Evolutionary conservation across 2,329 filamentous ascomycete genomes (phyloP).

Genomic region (Fulvia fulva): DNA sequence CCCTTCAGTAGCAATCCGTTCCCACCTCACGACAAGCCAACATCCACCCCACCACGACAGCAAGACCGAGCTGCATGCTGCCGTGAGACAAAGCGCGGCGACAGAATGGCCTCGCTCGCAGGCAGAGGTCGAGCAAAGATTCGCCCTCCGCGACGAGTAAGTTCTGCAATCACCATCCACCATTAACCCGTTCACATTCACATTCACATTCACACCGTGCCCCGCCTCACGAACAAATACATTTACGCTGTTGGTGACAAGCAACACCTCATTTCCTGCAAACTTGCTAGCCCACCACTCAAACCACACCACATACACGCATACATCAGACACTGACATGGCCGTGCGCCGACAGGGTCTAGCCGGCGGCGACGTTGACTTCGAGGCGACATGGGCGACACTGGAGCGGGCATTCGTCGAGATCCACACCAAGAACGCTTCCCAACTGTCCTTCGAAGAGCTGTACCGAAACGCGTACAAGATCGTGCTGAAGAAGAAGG

Average conservation of each 20-base stretch:
- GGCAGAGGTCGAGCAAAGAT: constrained; percentile 60
- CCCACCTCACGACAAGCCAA: not conserved
- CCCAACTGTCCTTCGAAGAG: constrained; percentile 86
- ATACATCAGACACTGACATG: constrained; percentile 4
- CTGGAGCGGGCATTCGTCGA: constrained; percentile 74
- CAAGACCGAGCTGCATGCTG: not conserved
- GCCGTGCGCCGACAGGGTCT: constrained; percentile 46
- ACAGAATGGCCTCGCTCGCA: constrained; percentile 42
- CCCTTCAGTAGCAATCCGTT: not conserved
- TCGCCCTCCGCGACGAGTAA: constrained; percentile 62
- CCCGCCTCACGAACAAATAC: too few relatives aligned
- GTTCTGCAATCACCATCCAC: constrained; percentile 32
- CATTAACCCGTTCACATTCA: constrained; percentile 5
- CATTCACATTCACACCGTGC: constrained; percentile 7
- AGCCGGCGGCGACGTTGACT: constrained; percentile 64
- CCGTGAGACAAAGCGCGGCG: not conserved
- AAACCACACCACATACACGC: not conserved
- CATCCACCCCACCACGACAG: constrained; percentile 2
- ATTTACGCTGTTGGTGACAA: too few relatives aligned
- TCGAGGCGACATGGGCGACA: constrained; percentile 78
- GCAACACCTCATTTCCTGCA: not conserved
- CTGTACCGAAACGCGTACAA: constrained; percentile 93
- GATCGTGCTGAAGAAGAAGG: constrained; percentile 84
- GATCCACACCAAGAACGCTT: constrained; percentile 90
- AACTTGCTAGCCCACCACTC: not conserved